Percentiles rank a stretch among this genome's conserved stretches.
These are phyloP conservation scores for Penicillium salamii DNA, from an alignment of 495 filamentous ascomycete genomes.

Conservation along the genomic window DNA sequence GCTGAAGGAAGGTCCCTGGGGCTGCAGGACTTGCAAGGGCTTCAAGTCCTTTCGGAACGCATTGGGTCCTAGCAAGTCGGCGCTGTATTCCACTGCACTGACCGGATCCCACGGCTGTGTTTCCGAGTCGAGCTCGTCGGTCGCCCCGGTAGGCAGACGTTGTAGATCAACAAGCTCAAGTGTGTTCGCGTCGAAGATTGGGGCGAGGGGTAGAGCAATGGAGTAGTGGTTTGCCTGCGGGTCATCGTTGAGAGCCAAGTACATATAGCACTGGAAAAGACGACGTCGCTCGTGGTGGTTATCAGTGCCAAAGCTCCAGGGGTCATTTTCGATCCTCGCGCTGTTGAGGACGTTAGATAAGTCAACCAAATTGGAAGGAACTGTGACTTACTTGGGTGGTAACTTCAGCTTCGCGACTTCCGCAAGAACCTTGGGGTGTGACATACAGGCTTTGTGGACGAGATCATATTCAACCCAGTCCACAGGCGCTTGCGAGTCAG, in stretches of 20 bases:
- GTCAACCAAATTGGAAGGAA: too few species aligned
- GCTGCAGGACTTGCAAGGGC: too few species aligned
- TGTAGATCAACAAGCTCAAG: conserved; percentile 33
- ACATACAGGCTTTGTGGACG: background rate
- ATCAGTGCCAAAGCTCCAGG: conserved; percentile 11
- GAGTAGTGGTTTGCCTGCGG: conserved; percentile 60
- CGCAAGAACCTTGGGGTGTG: background rate
- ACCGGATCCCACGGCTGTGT: too few species aligned
- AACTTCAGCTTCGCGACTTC: background rate
- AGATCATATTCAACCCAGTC: conserved; percentile 4
- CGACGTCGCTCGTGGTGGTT: conserved; percentile 5
- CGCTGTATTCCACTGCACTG: too few species aligned
- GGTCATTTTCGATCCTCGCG: conserved; percentile 1
- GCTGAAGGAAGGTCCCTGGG: too few species aligned
- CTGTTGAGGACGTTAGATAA: background rate
- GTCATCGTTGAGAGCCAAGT: conserved; percentile 8
- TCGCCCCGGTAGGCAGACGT: too few species aligned
- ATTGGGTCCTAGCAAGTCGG: too few species aligned
- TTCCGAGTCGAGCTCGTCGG: too few species aligned
- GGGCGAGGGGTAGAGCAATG: conserved; percentile 64
- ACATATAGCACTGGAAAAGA: conserved; percentile 17
- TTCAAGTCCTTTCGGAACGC: too few species aligned
- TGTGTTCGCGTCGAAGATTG: conserved; percentile 58
- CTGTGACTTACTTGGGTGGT: too few species aligned
- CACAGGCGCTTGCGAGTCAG: conserved; percentile 4